These are phyloP conservation scores for Pulveroboletus sp. DNA, from an alignment of 768 basidiomycete genomes.

Conservation along the genomic window DNA sequence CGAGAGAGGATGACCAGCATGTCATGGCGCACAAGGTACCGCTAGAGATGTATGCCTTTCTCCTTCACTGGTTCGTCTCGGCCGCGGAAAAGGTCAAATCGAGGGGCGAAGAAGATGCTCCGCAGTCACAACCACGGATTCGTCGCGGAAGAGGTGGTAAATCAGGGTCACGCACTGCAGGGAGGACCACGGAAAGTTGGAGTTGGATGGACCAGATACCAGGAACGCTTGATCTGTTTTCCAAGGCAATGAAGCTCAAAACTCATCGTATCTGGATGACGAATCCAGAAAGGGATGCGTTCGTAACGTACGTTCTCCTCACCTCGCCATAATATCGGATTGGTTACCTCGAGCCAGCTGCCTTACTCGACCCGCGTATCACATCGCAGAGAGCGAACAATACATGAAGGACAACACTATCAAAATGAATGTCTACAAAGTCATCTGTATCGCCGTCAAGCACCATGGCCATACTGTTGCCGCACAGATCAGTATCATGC, in stretches of 20 bases:
- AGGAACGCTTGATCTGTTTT: conserved; percentile 59
- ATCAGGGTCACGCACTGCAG: conserved; percentile 37
- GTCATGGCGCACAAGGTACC: conserved; percentile 60
- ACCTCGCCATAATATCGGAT: background rate
- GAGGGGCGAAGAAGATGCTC: conserved; percentile 42
- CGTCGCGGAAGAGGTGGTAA: conserved; percentile 61
- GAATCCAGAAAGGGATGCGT: conserved; percentile 77
- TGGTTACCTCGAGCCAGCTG: conserved; percentile 47
- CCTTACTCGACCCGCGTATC: conserved; percentile 83
- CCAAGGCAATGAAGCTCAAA: conserved; percentile 62
- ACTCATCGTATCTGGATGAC: conserved; percentile 88
- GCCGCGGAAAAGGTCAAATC: conserved; percentile 75
- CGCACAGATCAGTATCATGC: conserved; percentile 87
- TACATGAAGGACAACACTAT: conserved; percentile 82
- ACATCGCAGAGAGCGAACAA: conserved; percentile 77
- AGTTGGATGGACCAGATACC: conserved; percentile 79
- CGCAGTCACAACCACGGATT: conserved; percentile 42
- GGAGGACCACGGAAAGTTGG: conserved; percentile 50
- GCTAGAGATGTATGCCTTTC: conserved; percentile 88
- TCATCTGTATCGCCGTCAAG: conserved; percentile 89
- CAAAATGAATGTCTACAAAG: conserved; percentile 73
- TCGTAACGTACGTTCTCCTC: conserved; percentile 52
- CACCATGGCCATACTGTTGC: conserved; percentile 79
- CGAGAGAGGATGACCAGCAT: conserved; percentile 65
- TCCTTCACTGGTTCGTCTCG: conserved; percentile 86